Conservation (phyloP, 1,139 yeast species). For the Diutina rugosa region DNA sequence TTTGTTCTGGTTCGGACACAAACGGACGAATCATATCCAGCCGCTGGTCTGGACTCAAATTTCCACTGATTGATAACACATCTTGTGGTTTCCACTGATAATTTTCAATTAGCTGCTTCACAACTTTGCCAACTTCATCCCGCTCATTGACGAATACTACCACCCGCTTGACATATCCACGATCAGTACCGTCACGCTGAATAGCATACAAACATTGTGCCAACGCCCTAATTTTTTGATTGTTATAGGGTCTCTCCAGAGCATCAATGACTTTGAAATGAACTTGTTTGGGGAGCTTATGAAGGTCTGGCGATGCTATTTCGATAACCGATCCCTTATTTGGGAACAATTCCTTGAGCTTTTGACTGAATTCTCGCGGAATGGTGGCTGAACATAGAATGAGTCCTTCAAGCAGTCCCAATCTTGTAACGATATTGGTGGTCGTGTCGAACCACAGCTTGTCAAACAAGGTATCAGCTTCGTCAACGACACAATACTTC, state of each 20-base stretch:
- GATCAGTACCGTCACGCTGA: slow-evolving; percentile 71
- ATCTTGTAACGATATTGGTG: slow-evolving; percentile 35
- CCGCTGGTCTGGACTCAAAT: slow-evolving; percentile 47
- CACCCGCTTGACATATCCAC: slow-evolving; percentile 65
- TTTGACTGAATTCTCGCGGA: slow-evolving; percentile 61
- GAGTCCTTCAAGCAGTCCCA: slow-evolving; percentile 47
- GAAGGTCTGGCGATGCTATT: slow-evolving; percentile 71
- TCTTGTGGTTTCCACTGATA: slow-evolving; percentile 42
- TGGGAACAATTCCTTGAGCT: slow-evolving; percentile 52
- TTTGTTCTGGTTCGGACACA: slow-evolving; percentile 27
- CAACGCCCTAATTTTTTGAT: slow-evolving; percentile 70
- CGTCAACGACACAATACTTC: slow-evolving; percentile 70
- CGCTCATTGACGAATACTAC: slow-evolving; percentile 77
- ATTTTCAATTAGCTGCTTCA: slow-evolving; percentile 33
- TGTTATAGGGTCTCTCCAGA: slow-evolving; percentile 61
- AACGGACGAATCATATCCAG: slow-evolving; percentile 44
- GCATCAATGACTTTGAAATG: slow-evolving; percentile 70
- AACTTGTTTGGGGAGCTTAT: slow-evolving; percentile 66
- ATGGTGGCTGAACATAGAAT: slow-evolving; percentile 86
- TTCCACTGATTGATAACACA: slow-evolving; percentile 51
- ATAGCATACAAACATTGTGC: slow-evolving; percentile 86
- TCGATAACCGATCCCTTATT: slow-evolving; percentile 35
- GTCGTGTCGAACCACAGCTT: slow-evolving; percentile 68
- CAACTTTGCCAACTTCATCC: slow-evolving; percentile 47
- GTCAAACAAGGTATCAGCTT: slow-evolving; percentile 89